Evolutionary conservation across 2,329 filamentous ascomycete species (phyloP).

Genomic region (Alternaria conjuncta): DNA sequence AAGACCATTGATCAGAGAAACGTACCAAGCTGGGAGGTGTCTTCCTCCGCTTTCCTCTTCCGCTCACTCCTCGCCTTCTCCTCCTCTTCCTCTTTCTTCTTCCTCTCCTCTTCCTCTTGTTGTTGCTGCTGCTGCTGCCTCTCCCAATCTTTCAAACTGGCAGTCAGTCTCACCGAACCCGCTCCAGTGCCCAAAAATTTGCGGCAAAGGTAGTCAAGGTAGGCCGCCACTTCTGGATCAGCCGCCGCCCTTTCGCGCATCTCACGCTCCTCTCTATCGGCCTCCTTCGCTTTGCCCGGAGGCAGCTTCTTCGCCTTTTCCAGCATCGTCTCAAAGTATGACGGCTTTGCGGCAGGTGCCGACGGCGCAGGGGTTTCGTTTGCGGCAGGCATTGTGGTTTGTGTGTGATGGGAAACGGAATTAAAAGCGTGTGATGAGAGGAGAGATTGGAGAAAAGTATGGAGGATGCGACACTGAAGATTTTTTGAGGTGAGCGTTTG

Average conservation of each 20-base stretch:
- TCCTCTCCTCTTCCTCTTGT: not conserved
- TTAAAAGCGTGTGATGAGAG: not conserved
- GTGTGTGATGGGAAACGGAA: not conserved
- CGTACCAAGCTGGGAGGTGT: not conserved
- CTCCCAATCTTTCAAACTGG: not conserved
- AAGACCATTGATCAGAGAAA: not conserved
- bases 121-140: too few relatives aligned
- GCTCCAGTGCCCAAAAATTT: not conserved
- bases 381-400: not conserved
- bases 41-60: not conserved
- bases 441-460: not conserved
- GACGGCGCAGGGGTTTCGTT: not conserved
- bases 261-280: not conserved
- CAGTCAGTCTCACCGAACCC: not conserved
- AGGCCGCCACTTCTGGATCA: not conserved
- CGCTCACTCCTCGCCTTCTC: not conserved
- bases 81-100: not conserved
- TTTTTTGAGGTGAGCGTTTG: not conserved
- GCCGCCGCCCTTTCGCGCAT: not conserved
- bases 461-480: not conserved
- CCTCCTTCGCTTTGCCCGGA: not conserved
- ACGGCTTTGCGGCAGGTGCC: not conserved
- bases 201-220: not conserved
- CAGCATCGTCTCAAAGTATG: not conserved
- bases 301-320: not conserved